Evolutionary conservation across 768 basidiomycete genomes (phyloP), one percentile per base, ranked within the genome.

Genomic region (Leccinum longicurvipes): DNA sequence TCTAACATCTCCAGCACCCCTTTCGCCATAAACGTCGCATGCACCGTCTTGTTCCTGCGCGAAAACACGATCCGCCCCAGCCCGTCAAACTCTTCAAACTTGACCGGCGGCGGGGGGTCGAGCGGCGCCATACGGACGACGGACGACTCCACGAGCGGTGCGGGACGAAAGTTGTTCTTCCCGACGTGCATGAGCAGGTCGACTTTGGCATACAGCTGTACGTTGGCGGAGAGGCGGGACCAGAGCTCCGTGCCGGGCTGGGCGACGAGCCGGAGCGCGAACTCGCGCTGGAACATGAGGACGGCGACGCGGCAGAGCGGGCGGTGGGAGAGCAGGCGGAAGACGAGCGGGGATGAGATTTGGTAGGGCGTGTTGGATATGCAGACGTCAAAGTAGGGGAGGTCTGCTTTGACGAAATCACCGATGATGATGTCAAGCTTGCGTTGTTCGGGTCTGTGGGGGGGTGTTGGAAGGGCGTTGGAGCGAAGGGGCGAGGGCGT

Each of bases 271-370:
- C 97, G 88, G 58, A 95, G 79, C 0, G 97, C 97, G 66, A 99
- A 99, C 73, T 99, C 97, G 54, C 94, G 89, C 75, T 99, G 97
- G 77, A 99, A 99, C 97, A 99, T 99, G 76, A 99, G 89, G 59
- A 99, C 93, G 31, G 93, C 92, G 55, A 90, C 84, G 24, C 96
- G 92, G 70, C 91, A 93, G 44, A 98, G 78, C 0, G 97, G 97
- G 2, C 97, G 89, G 65, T 98, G 94, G 3, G 97, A 98, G 48
- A 98, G 85, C 31, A 99, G 83, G 57, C 92, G 91, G 81, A 99
- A 99, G 53, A 98, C 89, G 49, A 99, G 87, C 6, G 95, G 92
- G 1, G 97, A 98, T 2, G 97, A 98, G 64, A 99, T 99, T 72
- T 98, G 95, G 73, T 98, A 99, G 1, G 97, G 97, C 1, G 97